Base-by-base conservation (phyloP, 2,329 filamentous ascomycete genomes). In the Corniculantispora saksenae region DNA sequence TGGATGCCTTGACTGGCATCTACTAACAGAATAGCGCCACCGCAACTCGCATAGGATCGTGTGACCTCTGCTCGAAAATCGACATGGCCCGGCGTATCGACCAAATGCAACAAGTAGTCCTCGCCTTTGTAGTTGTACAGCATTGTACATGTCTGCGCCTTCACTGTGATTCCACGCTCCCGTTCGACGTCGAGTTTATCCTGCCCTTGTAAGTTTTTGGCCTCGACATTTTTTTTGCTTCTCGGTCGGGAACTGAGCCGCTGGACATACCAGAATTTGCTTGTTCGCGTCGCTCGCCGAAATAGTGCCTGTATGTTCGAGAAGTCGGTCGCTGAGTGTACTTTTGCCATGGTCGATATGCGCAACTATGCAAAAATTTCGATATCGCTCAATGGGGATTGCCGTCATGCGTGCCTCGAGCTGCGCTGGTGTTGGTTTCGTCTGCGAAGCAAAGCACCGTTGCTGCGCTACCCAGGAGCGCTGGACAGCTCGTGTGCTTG, bases 281-380 rank as follows among this genome's bases (percentile, higher is more conserved):
- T 97, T 97, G 77, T 97, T 97, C 58, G 85, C 84, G 66, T 82
- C 84, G 66, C 93, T 93, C 0, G 91, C 86, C 71, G 91, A 82
- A 69, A 99, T 98, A 8, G 94, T 98, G 23, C 95, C 94, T 1
- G 95, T 99, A 69, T 96, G 83, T 82, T 99, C 95, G 67, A 99
- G 86, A 62, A 99, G 82, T 3, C 95, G 90, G 74, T 99, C 95
- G 70, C 91, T 94, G 61, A 99, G 88, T 5, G 95, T 99, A 75
- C 92, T 97, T 80, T 99, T 99, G 73, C 95, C 95, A 88, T 99
- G 95, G 77, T 99, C 95, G 75, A 99, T 96, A 77, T 99, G 95
- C 12, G 95, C 95, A 60, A 99, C 94, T 73, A 99, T 98, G 79
- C 95, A 99, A 77, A 99, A 99, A 78, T 99, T 99, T 68, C 95